Evolutionary conservation across 2,329 filamentous ascomycete species (phyloP).

Genomic region (Phyllosticta citriasiana): DNA sequence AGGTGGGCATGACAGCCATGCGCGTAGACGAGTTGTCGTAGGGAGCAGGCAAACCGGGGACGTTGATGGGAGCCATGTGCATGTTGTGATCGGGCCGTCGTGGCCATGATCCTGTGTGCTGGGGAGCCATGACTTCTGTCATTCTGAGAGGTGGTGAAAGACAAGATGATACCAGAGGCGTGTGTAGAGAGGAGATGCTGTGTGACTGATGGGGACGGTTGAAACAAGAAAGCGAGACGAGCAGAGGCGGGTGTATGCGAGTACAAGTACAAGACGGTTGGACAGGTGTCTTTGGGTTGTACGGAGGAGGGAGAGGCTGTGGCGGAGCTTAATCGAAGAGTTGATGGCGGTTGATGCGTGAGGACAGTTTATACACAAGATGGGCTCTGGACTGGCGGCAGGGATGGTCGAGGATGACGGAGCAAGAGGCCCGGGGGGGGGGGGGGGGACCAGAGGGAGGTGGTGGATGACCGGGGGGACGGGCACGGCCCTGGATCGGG

Average conservation of each 20-base stretch:
- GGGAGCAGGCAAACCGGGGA: slow-evolving; percentile 1
- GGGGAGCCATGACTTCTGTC: slow-evolving; percentile 11
- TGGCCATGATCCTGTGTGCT: slow-evolving; percentile 9
- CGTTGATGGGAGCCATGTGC: slow-evolving; percentile 7
- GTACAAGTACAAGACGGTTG: slow-evolving; percentile 10
- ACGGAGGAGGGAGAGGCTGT: slow-evolving; percentile 6
- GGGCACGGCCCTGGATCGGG: neutral
- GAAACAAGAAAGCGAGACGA: slow-evolving; percentile 7
- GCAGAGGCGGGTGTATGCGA: slow-evolving; percentile 8
- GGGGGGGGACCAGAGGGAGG: slow-evolving; percentile 1
- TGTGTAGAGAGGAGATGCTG: slow-evolving; percentile 5
- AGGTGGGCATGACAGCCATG: slow-evolving; percentile 7
- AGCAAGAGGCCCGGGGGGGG: slow-evolving; percentile 4
- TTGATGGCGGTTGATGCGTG: slow-evolving; percentile 6
- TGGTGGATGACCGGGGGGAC: slow-evolving; percentile 2
- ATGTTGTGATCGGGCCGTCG: slow-evolving; percentile 5
- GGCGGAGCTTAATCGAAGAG: slow-evolving; percentile 11
- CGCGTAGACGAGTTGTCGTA: slow-evolving; percentile 1
- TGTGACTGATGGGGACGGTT: slow-evolving; percentile 8
- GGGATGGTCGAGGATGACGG: slow-evolving; percentile 10
- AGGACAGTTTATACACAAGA: slow-evolving; percentile 10
- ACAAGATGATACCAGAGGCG: slow-evolving; percentile 11
- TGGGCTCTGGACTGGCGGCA: neutral
- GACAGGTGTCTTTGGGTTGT: slow-evolving; percentile 6
- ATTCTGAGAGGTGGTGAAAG: slow-evolving; percentile 9